Base-by-base conservation (phyloP, 1,139 yeast species). In the Debaryomyces nepalensis region DNA sequence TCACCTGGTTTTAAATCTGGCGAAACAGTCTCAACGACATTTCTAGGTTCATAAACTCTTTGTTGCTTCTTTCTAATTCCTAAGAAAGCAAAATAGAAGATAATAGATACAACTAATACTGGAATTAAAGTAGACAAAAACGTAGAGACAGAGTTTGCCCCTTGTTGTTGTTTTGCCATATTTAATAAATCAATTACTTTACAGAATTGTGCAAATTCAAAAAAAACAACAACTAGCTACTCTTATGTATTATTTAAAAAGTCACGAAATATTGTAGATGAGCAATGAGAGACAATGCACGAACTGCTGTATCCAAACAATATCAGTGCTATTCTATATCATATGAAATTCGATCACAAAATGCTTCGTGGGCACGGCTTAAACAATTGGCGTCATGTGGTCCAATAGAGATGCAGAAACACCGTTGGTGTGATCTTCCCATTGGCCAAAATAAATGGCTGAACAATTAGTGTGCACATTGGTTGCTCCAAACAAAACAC, bases 11-110 rank as follows among this genome's bases (percentile, higher is more conserved):
- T 64, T 50, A 70, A 61, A 41, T 70, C 74, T 27, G 58, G 48
- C 4, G 78, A 74, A 20, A 73, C 58, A 0, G 75, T 54, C 22
- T 64, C 57, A 35, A 79, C 78, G n/a, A 59, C 49, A 3, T 83
- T 65, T 55, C 95, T 81, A 14, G 97, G 96, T 62, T 88, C 93
- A 60, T 93, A 93, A 21, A 89, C 87, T 51, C 91, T 72, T 46
- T 67, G 72, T 58, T 84, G 79, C 50, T 70, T 75, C 45, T 85
- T 80, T 56, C 97, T 76, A 42, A 93, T 59, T 3, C 70, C 32
- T n/a, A 89, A 51, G 59, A 93, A 93, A 4, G 75, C 64, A 0
- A 65, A 30, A 10, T 84, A 57, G 53, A 87, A 85, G 2, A 79
- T 70, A 3, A 68, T 69, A 44, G 84, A 84, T 9, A 88, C 63